A percentile compares a stretch with the other conserved stretches of the same genome.
Evolutionary conservation across 176 grass and related monocot genomes (phyloP).

Genomic region (Calamus simplicifolius): DNA sequence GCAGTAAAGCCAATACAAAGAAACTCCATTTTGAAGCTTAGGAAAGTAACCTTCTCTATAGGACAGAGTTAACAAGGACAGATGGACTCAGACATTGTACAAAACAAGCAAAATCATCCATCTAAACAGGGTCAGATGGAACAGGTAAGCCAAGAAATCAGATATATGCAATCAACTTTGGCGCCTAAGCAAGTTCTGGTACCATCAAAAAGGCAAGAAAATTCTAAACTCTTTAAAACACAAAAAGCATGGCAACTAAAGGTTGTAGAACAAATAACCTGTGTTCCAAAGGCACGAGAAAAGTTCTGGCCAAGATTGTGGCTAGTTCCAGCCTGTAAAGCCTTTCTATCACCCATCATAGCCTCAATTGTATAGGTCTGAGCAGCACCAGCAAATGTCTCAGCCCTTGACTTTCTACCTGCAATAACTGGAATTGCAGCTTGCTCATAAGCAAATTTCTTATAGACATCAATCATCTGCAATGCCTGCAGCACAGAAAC

Average conservation of each 20-base stretch:
- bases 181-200: too few species aligned
- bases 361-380: slow-evolving; percentile 95
- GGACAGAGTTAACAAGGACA: too few species aligned
- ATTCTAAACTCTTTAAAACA: too few species aligned
- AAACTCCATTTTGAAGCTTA: too few species aligned
- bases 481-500: slow-evolving; percentile 48
- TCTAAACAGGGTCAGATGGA: too few species aligned
- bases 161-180: too few species aligned
- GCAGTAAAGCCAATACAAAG: too few species aligned
- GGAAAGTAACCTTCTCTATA: too few species aligned
- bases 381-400: slow-evolving; percentile 92
- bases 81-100: too few species aligned
- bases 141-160: too few species aligned
- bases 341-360: slow-evolving; percentile 98
- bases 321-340: slow-evolving; percentile 97
- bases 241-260: not conserved
- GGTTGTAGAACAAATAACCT: slow-evolving; percentile 30
- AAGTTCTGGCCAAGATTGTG: slow-evolving; percentile 98
- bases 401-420: slow-evolving; percentile 79
- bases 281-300: slow-evolving; percentile 89
- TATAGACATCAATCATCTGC: slow-evolving; percentile 98
- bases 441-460: slow-evolving; percentile 86
- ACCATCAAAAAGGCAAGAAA: too few species aligned
- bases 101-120: too few species aligned
- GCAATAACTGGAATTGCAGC: slow-evolving; percentile 94